Base-by-base conservation (phyloP, 2,329 filamentous ascomycete genomes). In the Aspergillus bombycis region DNA sequence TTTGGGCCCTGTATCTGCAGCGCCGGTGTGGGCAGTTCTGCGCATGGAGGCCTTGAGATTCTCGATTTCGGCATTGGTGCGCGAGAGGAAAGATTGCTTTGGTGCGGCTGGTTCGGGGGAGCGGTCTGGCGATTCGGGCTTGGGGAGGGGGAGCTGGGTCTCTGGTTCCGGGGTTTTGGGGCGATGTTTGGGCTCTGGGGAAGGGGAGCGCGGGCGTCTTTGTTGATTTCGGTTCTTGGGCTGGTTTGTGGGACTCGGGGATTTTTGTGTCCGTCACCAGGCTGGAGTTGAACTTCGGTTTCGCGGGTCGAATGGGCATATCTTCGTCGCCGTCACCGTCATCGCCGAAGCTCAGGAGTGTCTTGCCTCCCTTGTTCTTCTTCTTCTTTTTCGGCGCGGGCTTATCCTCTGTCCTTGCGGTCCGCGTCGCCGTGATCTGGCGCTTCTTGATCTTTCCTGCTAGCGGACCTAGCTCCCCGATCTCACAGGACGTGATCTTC, bases 401-500 rank as follows among this genome's bases (percentile, higher is more conserved):
- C 43, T 75, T 72, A n/a, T 67, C 72, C 43, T 70, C 67, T 19
- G 70, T 72, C 53, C 70, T 71, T 36, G 70, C 70, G 14, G 62
- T 57, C 21, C 67, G 59, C 3, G 70, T 70, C 61, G 71, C 70
- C 3, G 77, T 78, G 36, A 77, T 76, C 61, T 78, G 72, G 57
- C 81, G 75, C 66, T 79, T 80, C 66, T 74, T 77, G 67, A 83
- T 71, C 63, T 82, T 81, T 26, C 79, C 81, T 52, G 76, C 77
- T 60, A 81, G 75, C 30, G 77, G 79, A 1, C 81, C 81, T 61
- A 83, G 64, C 66, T 82, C 81, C 34, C 79, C 75, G 14, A 83
- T 75, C 63, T 83, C 80, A 43, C 77, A 80, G 16, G 76, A 78
- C 0, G 77, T 79, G 59, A 99, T 89, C 77, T 89, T 93, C 41